Evolutionary conservation across 768 basidiomycete genomes (phyloP), one percentile per base, ranked within the genome.

Genomic region (Cystofilobasidium capitatum): DNA sequence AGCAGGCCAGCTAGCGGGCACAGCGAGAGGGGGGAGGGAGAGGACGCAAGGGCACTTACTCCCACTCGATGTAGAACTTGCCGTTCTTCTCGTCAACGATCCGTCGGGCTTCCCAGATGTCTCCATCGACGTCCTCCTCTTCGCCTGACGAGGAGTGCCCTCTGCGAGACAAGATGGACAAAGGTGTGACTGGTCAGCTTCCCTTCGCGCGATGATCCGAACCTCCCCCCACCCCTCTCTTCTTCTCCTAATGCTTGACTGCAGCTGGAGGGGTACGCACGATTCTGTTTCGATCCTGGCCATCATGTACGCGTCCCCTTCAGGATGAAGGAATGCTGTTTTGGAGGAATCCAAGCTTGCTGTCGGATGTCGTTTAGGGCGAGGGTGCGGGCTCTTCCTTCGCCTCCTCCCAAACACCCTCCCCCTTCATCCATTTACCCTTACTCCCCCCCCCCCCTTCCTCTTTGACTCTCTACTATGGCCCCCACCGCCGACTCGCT

Each of bases 401-500:
- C n/a, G n/a, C n/a, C n/a, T n/a, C n/a, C n/a, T n/a, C n/a, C n/a
- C n/a, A n/a, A n/a, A n/a, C n/a, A n/a, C n/a, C n/a, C n/a, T n/a
- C n/a, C n/a, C n/a, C 61, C 22, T 51, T 22, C 17, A 31, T 26
- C 59, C 10, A 31, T 9, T 37, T 26, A 20, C 20, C 51, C 49
- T 1, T 17, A 9, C 17, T 39, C 14, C 57, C 40, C 42, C 42
- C 58, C 58, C 33, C 64, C n/a, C 40, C 62, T 17, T 31, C 31
- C 8, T 20, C 31, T 17, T 24, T 22, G 12, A 26, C 37, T 54
- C 45, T 22, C 20, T 29, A 54, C 58, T 17, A 69, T 69, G 68
- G 62, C 62, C 45, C 62, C 68, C 31, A 69, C 68, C 36, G 68
- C 57, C 22, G 51, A 57, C n/a, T 64, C 68, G 14, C 68, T 69